These are phyloP conservation scores for Austroboletus novae-zelandiae DNA, from an alignment of 1,284 basidiomycete genomes.

Conservation along the genomic window DNA sequence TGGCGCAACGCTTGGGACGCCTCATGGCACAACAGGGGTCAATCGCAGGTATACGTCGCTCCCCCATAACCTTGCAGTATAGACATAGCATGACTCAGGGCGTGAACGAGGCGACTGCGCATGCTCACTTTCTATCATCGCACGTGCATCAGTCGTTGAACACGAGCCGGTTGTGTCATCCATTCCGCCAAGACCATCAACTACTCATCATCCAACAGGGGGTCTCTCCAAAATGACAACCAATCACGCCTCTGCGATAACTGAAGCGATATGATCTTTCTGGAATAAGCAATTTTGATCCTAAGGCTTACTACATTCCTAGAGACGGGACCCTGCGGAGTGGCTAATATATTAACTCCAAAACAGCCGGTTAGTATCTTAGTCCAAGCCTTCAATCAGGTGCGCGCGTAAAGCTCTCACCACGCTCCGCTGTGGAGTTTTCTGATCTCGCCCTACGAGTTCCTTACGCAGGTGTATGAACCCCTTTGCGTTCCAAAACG, in stretches of 20 bases:
- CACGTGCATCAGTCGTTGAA: slow-evolving; percentile 6
- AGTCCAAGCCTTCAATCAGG: slow-evolving; percentile 5
- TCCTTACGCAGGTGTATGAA: slow-evolving; percentile 1
- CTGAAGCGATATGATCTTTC: slow-evolving; percentile 14
- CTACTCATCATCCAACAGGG: slow-evolving; percentile 1
- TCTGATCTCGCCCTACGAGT: not conserved
- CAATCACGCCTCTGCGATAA: slow-evolving; percentile 20
- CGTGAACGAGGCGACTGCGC: slow-evolving; percentile 2
- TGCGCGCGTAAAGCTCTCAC: slow-evolving; percentile 4
- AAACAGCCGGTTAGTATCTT: not conserved
- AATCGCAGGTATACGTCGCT: not conserved
- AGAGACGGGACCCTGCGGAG: slow-evolving; percentile 15
- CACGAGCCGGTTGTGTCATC: slow-evolving; percentile 1
- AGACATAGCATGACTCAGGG: not conserved
- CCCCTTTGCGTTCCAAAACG: not conserved
- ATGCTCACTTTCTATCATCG: not conserved
- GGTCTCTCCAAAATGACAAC: slow-evolving; percentile 1
- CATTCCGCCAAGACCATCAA: slow-evolving; percentile 4
- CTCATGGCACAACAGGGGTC: slow-evolving; percentile 14
- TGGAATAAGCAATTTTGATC: slow-evolving; percentile 13
- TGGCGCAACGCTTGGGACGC: slow-evolving; percentile 5
- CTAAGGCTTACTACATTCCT: slow-evolving; percentile 15
- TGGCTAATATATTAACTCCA: slow-evolving; percentile 7
- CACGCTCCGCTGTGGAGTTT: not conserved
- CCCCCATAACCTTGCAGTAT: not conserved